Conservation (phyloP, 2,329 filamentous ascomycete genomes). For the Truncatella angustata region DNA sequence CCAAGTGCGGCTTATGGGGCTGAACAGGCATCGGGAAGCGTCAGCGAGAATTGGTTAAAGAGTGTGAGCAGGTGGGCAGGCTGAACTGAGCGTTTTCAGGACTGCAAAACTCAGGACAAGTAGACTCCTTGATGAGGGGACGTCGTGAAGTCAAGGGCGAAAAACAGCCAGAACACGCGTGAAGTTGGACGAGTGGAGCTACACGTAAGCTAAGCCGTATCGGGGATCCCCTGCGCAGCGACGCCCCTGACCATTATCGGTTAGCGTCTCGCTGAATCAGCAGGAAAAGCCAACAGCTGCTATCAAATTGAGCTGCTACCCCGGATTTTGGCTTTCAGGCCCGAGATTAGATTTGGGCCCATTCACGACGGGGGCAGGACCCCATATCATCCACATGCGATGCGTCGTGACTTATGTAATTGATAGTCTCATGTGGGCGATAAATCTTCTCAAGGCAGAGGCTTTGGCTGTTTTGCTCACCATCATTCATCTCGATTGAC, state of each 20-base stretch:
- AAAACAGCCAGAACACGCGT: constrained; percentile 9
- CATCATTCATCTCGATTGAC: too few species aligned
- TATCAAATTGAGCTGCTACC: background rate
- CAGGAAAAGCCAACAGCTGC: background rate
- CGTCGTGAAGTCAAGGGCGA: constrained; percentile 5
- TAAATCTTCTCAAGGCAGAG: too few species aligned
- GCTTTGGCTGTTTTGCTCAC: too few species aligned
- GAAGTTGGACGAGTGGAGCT: constrained; percentile 11
- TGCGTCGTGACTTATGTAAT: too few species aligned
- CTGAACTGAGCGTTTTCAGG: background rate
- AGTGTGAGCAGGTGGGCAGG: background rate
- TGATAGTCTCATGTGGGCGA: too few species aligned
- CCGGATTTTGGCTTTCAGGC: constrained; percentile 1
- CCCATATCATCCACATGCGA: background rate
- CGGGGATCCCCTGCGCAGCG: background rate
- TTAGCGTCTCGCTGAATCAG: constrained; percentile 1
- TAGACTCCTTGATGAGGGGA: constrained; percentile 3
- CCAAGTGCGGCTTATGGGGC: constrained; percentile 22
- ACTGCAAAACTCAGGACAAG: background rate
- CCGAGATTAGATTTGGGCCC: background rate
- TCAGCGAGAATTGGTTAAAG: background rate
- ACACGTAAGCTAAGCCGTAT: background rate
- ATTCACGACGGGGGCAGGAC: background rate
- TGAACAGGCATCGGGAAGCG: constrained; percentile 31
- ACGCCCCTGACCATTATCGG: background rate